Conservation (phyloP, 2,329 filamentous ascomycete genomes). For the Ophiostoma sp. region DNA sequence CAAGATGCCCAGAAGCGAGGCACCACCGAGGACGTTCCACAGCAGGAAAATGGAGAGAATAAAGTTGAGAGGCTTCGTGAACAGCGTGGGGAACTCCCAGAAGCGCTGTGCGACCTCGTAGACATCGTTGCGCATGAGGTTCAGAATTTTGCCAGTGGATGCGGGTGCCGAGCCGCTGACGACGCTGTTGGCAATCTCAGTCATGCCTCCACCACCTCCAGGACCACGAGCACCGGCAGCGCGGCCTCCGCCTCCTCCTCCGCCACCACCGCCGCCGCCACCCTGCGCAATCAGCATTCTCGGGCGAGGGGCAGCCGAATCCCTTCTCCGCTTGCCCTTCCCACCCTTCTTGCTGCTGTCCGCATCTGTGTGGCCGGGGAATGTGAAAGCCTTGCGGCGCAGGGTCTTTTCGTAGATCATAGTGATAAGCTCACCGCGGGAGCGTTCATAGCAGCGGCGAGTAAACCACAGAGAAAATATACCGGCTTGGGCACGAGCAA, state of each 20-base stretch:
- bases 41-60: slow-evolving; percentile 71
- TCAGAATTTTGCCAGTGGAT: slow-evolving; percentile 87
- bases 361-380: slow-evolving; percentile 38
- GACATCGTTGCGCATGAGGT: slow-evolving; percentile 78
- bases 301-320: slow-evolving; percentile 21
- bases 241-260: neutral
- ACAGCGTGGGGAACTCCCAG: slow-evolving; percentile 79
- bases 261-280: slow-evolving; percentile 17
- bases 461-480: slow-evolving; percentile 78
- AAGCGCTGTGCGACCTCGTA: slow-evolving; percentile 82
- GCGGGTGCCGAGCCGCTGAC: slow-evolving; percentile 53
- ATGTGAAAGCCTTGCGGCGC: slow-evolving; percentile 73
- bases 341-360: slow-evolving; percentile 37
- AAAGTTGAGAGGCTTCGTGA: slow-evolving; percentile 76
- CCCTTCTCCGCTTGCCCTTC: slow-evolving; percentile 28
- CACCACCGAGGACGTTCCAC: slow-evolving; percentile 76
- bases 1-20: slow-evolving; percentile 71
- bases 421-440: slow-evolving; percentile 80
- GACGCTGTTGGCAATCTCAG: slow-evolving; percentile 16
- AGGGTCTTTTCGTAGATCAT: slow-evolving; percentile 53
- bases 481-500: slow-evolving; percentile 63
- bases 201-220: slow-evolving; percentile 24
- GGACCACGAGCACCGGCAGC: slow-evolving; percentile 15
- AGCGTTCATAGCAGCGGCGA: slow-evolving; percentile 80
- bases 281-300: slow-evolving; percentile 3